phyloP scores from a whole-genome alignment of 345 rosid genomes.

The Eutrema yunnanense region DNA sequence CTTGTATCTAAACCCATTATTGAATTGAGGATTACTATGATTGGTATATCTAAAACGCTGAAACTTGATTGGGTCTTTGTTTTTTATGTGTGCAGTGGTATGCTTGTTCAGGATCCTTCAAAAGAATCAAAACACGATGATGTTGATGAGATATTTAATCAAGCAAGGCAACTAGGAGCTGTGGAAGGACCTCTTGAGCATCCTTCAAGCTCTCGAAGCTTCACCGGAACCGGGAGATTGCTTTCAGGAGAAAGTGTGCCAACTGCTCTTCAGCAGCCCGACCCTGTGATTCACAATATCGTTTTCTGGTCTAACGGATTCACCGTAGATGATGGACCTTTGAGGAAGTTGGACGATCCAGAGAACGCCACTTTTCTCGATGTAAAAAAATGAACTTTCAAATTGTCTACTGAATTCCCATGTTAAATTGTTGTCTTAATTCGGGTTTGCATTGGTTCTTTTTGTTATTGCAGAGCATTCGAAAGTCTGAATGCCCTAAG shows the following conservation, averaged over 20 bases:
- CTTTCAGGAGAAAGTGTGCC: slow-evolving; percentile 83
- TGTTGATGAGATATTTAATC: slow-evolving; percentile 88
- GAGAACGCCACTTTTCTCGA: slow-evolving; percentile 90
- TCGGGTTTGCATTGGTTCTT: neutral
- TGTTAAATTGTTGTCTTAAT: neutral
- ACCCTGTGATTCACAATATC: slow-evolving; percentile 64
- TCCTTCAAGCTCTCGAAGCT: slow-evolving; percentile 79
- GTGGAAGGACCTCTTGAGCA: slow-evolving; percentile 75
- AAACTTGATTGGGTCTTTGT: slow-evolving; percentile 4
- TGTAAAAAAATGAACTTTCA: slow-evolving; percentile 30
- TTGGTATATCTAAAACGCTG: neutral
- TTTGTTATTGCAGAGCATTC: slow-evolving; percentile 54
- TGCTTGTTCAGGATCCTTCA: slow-evolving; percentile 93
- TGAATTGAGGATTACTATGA: neutral
- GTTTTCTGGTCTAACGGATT: slow-evolving; percentile 90
- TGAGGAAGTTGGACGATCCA: slow-evolving; percentile 90
- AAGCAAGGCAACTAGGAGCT: slow-evolving; percentile 86
- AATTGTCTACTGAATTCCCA: too few relatives aligned
- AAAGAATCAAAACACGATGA: slow-evolving; percentile 46
- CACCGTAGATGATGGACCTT: slow-evolving; percentile 82
- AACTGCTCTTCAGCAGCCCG: slow-evolving; percentile 74
- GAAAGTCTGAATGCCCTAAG: slow-evolving; percentile 90
- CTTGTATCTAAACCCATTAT: neutral
- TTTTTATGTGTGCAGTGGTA: slow-evolving; percentile 50
- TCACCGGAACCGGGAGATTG: slow-evolving; percentile 75